Percentiles rank a stretch among this genome's conserved stretches.
These are phyloP conservation scores for Nannochloropsis gaditana DNA, from an alignment of 108 stramenopile genomes.

Conservation along the genomic window DNA sequence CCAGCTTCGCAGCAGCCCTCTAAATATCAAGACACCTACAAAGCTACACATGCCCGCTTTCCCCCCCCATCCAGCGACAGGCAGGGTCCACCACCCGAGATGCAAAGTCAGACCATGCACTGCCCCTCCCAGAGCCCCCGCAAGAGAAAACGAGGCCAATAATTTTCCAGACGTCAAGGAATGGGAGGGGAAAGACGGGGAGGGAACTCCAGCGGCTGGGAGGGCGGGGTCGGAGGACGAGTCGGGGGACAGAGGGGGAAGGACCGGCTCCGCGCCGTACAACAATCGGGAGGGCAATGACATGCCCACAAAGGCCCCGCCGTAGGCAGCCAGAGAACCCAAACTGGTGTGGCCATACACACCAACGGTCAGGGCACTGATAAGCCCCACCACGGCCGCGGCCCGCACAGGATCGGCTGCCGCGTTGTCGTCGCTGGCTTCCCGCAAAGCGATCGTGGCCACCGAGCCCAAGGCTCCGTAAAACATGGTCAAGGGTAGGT, in stretches of 20 bases:
- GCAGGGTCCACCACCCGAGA: slow-evolving; percentile 58
- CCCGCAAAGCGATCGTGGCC: slow-evolving; percentile 60
- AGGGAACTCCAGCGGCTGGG: not conserved
- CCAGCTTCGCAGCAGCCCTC: not conserved
- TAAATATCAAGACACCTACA: slow-evolving; percentile 39
- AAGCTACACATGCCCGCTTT: slow-evolving; percentile 65
- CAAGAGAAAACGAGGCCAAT: slow-evolving; percentile 52
- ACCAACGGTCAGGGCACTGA: slow-evolving; percentile 40
- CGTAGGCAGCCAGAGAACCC: slow-evolving; percentile 53
- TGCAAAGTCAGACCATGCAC: slow-evolving; percentile 60
- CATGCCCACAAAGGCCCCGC: slow-evolving; percentile 64
- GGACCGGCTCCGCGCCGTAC: slow-evolving; percentile 45
- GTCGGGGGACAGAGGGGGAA: slow-evolving; percentile 21
- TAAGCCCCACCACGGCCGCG: slow-evolving; percentile 55
- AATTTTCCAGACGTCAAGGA: not conserved
- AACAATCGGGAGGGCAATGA: slow-evolving; percentile 59
- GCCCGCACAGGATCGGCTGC: slow-evolving; percentile 62
- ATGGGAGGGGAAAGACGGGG: too few species aligned
- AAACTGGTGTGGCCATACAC: not conserved
- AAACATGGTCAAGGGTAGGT: slow-evolving; percentile 29
- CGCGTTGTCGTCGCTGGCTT: slow-evolving; percentile 57
- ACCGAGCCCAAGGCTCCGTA: slow-evolving; percentile 58
- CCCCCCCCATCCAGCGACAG: slow-evolving; percentile 59
- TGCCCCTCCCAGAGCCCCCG: slow-evolving; percentile 58
- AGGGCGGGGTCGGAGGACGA: slow-evolving; percentile 26